Evolutionary conservation across 108 stramenopile species (phyloP).

Genomic region (Licmophora abbreviata): DNA sequence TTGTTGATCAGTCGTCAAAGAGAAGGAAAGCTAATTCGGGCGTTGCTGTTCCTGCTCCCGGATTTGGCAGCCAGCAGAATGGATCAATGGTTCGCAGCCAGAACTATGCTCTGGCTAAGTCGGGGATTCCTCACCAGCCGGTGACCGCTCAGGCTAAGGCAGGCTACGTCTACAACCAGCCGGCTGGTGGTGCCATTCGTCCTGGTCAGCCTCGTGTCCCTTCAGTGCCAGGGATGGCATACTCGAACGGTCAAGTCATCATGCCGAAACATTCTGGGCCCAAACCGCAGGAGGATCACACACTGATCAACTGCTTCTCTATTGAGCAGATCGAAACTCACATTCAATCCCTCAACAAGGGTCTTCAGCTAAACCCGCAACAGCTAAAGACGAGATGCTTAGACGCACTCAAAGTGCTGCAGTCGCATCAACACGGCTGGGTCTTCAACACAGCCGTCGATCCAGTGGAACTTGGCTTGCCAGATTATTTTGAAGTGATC

Average conservation of each 20-base stretch:
- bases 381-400: slow-evolving; percentile 77
- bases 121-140: slow-evolving; percentile 11
- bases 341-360: slow-evolving; percentile 83
- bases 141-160: slow-evolving; percentile 25
- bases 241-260: slow-evolving; percentile 67
- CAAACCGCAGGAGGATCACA: slow-evolving; percentile 90
- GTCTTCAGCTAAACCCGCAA: slow-evolving; percentile 59
- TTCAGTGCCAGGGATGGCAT: slow-evolving; percentile 38
- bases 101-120: slow-evolving; percentile 1
- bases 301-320: slow-evolving; percentile 91
- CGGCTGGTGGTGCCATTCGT: not conserved
- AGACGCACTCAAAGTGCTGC: slow-evolving; percentile 81
- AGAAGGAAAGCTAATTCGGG: slow-evolving; percentile 12
- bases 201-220: not conserved
- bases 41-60: slow-evolving; percentile 5
- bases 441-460: slow-evolving; percentile 92
- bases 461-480: slow-evolving; percentile 88
- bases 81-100: not conserved
- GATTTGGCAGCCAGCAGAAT: not conserved
- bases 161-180: slow-evolving; percentile 30
- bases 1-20: slow-evolving; percentile 9
- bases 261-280: slow-evolving; percentile 64
- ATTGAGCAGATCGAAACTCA: slow-evolving; percentile 90
- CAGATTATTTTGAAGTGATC: slow-evolving; percentile 94
- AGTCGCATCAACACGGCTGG: slow-evolving; percentile 85